Conservation (phyloP, 495 filamentous ascomycete species). For the Penicillium coffeae region DNA sequence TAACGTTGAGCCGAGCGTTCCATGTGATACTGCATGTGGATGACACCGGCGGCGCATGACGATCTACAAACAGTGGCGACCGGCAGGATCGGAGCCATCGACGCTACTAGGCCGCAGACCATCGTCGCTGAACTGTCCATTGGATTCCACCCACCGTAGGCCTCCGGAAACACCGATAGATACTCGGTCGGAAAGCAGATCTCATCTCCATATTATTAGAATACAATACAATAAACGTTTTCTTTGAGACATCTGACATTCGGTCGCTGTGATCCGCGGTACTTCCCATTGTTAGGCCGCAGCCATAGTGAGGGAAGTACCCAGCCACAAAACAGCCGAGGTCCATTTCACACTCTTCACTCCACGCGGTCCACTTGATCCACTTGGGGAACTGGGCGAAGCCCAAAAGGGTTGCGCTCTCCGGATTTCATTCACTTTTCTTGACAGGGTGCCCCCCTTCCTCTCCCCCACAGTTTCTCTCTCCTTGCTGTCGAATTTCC, state of each 20-base stretch:
- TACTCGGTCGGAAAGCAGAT: too few relatives aligned
- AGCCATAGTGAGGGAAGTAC: neutral
- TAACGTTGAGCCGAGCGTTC: neutral
- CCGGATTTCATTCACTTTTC: constrained; percentile 13
- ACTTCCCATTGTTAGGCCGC: too few relatives aligned
- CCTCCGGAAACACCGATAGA: too few relatives aligned
- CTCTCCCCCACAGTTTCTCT: constrained; percentile 7
- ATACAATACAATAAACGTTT: too few relatives aligned
- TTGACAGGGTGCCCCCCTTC: constrained; percentile 6
- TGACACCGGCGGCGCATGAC: constrained; percentile 11
- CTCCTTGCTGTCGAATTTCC: constrained; percentile 8
- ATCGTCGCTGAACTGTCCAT: too few relatives aligned
- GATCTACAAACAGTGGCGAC: neutral
- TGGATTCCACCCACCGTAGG: too few relatives aligned
- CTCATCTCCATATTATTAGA: too few relatives aligned
- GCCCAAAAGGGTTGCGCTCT: constrained; percentile 18
- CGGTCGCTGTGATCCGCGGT: too few relatives aligned
- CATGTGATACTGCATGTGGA: constrained; percentile 23
- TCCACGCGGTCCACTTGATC: constrained; percentile 3
- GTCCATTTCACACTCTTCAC: constrained; percentile 7
- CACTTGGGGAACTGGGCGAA: constrained; percentile 10
- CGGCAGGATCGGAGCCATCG: neutral
- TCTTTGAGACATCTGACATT: too few relatives aligned
- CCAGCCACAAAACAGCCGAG: constrained; percentile 21
- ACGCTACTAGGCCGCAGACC: too few relatives aligned